phyloP scores from a whole-genome alignment of 176 grass and related monocot genomes.

The Tuctoria greenei region DNA sequence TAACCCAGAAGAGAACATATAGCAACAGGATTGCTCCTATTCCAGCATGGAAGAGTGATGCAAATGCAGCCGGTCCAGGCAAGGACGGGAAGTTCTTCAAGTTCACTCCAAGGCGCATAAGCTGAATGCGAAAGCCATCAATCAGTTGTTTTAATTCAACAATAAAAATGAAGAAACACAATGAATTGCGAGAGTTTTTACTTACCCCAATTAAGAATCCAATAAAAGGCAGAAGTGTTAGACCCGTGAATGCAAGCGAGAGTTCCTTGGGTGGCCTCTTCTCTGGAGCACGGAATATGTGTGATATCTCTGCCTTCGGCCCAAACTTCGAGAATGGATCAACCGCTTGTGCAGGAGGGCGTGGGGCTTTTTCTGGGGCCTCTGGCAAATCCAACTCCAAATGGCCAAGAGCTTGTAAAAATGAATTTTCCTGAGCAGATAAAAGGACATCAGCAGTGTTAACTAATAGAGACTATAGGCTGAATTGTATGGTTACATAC shows the following conservation, averaged over 20 bases:
- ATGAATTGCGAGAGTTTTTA: background rate
- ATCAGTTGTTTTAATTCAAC: background rate
- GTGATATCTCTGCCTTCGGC: conserved; percentile 81
- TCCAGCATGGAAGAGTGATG: conserved; percentile 78
- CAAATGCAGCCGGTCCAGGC: conserved; percentile 58
- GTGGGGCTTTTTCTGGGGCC: conserved; percentile 76
- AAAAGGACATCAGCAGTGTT: conserved; percentile 21
- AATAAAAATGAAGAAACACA: conserved; percentile 10
- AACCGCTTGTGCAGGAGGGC: conserved; percentile 60
- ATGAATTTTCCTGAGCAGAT: conserved; percentile 84
- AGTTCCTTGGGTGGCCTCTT: conserved; percentile 86
- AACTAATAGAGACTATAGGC: background rate
- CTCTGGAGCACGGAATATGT: conserved; percentile 88
- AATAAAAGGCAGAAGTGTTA: conserved; percentile 64
- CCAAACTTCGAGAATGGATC: conserved; percentile 73
- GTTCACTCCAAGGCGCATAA: conserved; percentile 69
- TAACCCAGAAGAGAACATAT: conserved; percentile 93
- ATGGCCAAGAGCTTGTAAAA: conserved; percentile 61
- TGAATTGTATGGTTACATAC: conserved; percentile 37
- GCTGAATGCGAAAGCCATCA: conserved; percentile 45
- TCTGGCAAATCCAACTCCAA: conserved; percentile 87
- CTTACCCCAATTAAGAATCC: conserved; percentile 88
- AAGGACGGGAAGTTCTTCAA: conserved; percentile 81
- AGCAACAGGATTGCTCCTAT: conserved; percentile 77
- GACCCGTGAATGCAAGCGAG: conserved; percentile 64